Evolutionary conservation across 192 early-diverging fungal species (phyloP), one percentile per base, ranked within the genome.

Genomic region (Nowakowskiella sp.): DNA sequence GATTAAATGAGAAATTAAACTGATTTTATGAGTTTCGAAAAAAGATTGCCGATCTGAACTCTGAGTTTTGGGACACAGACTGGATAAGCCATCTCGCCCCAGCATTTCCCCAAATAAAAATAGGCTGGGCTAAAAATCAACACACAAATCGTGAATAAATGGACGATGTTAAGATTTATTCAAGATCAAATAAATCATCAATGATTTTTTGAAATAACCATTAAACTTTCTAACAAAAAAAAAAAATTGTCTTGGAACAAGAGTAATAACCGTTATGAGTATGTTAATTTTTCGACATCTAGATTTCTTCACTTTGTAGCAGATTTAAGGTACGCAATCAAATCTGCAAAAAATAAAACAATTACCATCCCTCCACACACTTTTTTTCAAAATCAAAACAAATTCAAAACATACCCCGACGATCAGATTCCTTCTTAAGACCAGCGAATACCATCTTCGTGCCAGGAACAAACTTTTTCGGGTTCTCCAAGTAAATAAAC

Each of bases 361-460:
- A 1, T 51, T 50, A 70, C n/a, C n/a, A n/a, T n/a, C n/a, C n/a
- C n/a, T n/a, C n/a, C n/a, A 34, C 13, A 22, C 46, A 22, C 6
- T 2, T n/a, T 53, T 4, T 25, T 27, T n/a, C 29, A 56, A 16
- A 19, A 43, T 3, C 9, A 0, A 64, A n/a, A n/a, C 19, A 30
- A 57, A 8, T 9, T 10, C 16, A 19, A 52, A 42, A 24, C 22
- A 27, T 49, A 66, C 31, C 22, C 25, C 61, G 64, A 57, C 77
- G 70, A 55, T 80, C 77, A 25, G 51, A 48, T 48, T 67, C 67
- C 69, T 88, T 88, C 76, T 88, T 90, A 72, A 90, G 85, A 26
- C 88, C 89, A 53, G 88, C 88, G 70, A 97, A 97, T 51, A 92
- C 91, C 94, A 97, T 97, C 86, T 92, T 94, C 57, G 94, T 97